These are phyloP conservation scores for Boletellus deceptivus DNA, from an alignment of 1,284 basidiomycete species.

Conservation along the genomic window DNA sequence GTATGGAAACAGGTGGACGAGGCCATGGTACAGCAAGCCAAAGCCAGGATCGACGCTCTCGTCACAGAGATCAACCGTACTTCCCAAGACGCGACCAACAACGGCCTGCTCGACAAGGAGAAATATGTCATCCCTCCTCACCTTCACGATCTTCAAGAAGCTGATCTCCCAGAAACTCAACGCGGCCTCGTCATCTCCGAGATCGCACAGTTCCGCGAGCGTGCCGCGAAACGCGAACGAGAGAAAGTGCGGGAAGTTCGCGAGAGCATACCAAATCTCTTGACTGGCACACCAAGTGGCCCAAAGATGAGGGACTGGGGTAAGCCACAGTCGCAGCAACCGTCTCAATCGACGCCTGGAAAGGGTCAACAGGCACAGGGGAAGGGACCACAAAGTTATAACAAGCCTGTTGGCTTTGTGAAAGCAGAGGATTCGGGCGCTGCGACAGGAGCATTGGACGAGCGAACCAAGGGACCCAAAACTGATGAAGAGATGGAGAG, in stretches of 20 bases:
- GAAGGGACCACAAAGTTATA: conserved; percentile 71
- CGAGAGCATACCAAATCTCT: conserved; percentile 47
- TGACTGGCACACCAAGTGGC: conserved; percentile 52
- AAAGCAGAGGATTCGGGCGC: conserved; percentile 52
- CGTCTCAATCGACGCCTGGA: conserved; percentile 36
- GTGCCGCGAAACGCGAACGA: conserved; percentile 81
- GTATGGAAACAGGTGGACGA: conserved; percentile 57
- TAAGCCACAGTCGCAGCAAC: conserved; percentile 50
- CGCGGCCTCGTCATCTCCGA: conserved; percentile 91
- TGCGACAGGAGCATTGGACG: conserved; percentile 31
- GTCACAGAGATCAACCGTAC: conserved; percentile 60
- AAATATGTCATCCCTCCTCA: conserved; percentile 90
- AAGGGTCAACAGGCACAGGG: conserved; percentile 49
- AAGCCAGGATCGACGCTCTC: conserved; percentile 52
- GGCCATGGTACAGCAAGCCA: conserved; percentile 47
- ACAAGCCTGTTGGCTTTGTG: conserved; percentile 78
- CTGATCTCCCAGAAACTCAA: conserved; percentile 93
- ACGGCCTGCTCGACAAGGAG: conserved; percentile 68
- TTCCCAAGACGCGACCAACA: conserved; percentile 66
- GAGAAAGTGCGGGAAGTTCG: conserved; percentile 78
- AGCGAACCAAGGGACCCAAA: conserved; percentile 48
- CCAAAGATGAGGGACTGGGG: conserved; percentile 78
- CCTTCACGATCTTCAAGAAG: conserved; percentile 91
- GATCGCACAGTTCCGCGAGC: conserved; percentile 90
- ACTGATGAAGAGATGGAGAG: conserved; percentile 85